Evolutionary conservation across 164 flowering plant genomes (phyloP).

Genomic region (Umbellularia californica): DNA sequence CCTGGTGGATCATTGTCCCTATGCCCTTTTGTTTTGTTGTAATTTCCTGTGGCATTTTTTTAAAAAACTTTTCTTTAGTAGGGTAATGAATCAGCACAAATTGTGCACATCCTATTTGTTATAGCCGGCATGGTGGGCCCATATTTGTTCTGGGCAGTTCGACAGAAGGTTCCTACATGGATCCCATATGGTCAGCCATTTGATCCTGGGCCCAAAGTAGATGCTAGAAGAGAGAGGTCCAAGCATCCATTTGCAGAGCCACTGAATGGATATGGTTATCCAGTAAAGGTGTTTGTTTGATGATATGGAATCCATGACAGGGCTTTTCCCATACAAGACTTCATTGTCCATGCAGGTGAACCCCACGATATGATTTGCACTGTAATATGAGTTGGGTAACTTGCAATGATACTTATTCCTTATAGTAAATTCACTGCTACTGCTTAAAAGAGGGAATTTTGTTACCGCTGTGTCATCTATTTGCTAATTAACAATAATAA

Average conservation of each 20-base stretch:
- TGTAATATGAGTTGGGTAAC: not conserved
- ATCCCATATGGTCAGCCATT: not conserved
- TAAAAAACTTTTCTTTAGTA: not conserved
- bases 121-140: not conserved
- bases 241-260: not conserved
- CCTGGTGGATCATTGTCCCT: not conserved
- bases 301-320: not conserved
- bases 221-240: not conserved
- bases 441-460: not conserved
- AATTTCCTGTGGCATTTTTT: too few species aligned
- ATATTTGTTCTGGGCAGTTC: not conserved
- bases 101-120: too few species aligned
- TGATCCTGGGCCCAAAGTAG: not conserved
- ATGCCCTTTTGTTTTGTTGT: not conserved
- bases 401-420: not conserved
- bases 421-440: not conserved
- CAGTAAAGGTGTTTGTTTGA: not conserved
- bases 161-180: not conserved
- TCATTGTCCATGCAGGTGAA: not conserved
- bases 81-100: not conserved
- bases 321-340: not conserved
- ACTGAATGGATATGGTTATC: not conserved
- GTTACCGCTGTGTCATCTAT: not conserved
- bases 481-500: not conserved
- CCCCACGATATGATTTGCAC: not conserved